A percentile compares a stretch with the other conserved stretches of the same genome.
Evolutionary conservation across 345 rosid species (phyloP).

Genomic region (Euclidium syriacum): DNA sequence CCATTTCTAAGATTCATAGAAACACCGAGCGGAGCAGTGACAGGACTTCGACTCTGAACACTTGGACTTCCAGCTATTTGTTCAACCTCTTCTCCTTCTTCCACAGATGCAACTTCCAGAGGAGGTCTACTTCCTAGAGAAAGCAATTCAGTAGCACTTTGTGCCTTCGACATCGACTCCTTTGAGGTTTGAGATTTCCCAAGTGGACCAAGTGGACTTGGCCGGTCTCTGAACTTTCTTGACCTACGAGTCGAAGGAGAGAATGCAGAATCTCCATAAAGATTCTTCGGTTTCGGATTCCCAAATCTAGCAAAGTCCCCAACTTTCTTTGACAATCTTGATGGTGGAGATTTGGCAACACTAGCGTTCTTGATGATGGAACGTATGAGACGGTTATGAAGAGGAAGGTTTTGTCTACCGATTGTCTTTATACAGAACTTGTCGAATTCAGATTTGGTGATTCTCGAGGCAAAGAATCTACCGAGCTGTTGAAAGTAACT

Average conservation of each 20-base stretch:
- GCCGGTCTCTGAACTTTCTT: slow-evolving; percentile 59
- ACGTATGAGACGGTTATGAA: slow-evolving; percentile 66
- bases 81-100: slow-evolving; percentile 97
- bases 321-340: slow-evolving; percentile 29
- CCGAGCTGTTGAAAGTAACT: slow-evolving; percentile 71
- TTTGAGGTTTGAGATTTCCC: slow-evolving; percentile 64
- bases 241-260: slow-evolving; percentile 68
- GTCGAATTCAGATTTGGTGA: slow-evolving; percentile 68
- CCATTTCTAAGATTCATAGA: slow-evolving; percentile 47
- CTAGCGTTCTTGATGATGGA: slow-evolving; percentile 70
- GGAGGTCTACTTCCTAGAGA: slow-evolving; percentile 88
- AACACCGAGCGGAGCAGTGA: slow-evolving; percentile 84
- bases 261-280: slow-evolving; percentile 43
- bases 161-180: slow-evolving; percentile 48
- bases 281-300: slow-evolving; percentile 40
- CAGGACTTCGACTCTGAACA: slow-evolving; percentile 67
- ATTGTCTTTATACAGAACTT: slow-evolving; percentile 48
- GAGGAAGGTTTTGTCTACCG: slow-evolving; percentile 62
- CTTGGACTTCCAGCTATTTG: slow-evolving; percentile 71
- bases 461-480: slow-evolving; percentile 46
- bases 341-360: slow-evolving; percentile 50
- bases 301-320: slow-evolving; percentile 30
- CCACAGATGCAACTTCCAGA: slow-evolving; percentile 69
- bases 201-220: slow-evolving; percentile 69
- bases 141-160: slow-evolving; percentile 67